These are phyloP conservation scores for Trifolium repens DNA, from an alignment of 306 rosid genomes.

Conservation along the genomic window DNA sequence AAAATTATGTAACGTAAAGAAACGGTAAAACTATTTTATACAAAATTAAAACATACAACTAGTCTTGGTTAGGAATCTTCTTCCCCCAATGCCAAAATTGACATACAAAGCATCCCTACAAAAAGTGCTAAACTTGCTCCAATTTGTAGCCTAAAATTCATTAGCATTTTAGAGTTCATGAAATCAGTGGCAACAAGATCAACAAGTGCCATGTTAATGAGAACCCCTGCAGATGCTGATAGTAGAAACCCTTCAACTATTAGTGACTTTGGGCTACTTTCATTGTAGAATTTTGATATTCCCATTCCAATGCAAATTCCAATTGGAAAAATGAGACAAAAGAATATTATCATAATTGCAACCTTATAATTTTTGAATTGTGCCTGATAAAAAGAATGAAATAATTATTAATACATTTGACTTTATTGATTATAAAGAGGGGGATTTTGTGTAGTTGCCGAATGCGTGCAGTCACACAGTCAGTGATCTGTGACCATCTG, in stretches of 20 bases:
- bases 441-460: too few relatives aligned
- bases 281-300: constrained; percentile 57
- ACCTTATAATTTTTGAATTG: constrained; percentile 52
- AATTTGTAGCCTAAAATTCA: constrained; percentile 61
- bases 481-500: too few relatives aligned
- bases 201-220: constrained; percentile 74
- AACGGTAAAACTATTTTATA: neutral
- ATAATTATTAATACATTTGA: neutral
- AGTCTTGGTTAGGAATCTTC: neutral
- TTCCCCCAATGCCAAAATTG: constrained; percentile 59
- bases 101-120: constrained; percentile 62
- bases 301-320: constrained; percentile 71
- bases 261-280: constrained; percentile 53
- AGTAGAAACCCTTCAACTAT: constrained; percentile 63
- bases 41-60: neutral
- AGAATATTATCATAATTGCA: constrained; percentile 61
- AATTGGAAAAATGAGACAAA: constrained; percentile 69
- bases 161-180: constrained; percentile 59
- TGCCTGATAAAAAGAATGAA: constrained; percentile 44
- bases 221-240: constrained; percentile 72
- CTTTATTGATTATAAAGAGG: neutral
- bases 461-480: too few relatives aligned
- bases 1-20: too few relatives aligned
- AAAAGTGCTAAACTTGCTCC: constrained; percentile 60
- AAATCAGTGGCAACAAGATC: constrained; percentile 72